Evolutionary conservation across 163 green algal species (phyloP).

Genomic region (Prototheca wickerhamii): DNA sequence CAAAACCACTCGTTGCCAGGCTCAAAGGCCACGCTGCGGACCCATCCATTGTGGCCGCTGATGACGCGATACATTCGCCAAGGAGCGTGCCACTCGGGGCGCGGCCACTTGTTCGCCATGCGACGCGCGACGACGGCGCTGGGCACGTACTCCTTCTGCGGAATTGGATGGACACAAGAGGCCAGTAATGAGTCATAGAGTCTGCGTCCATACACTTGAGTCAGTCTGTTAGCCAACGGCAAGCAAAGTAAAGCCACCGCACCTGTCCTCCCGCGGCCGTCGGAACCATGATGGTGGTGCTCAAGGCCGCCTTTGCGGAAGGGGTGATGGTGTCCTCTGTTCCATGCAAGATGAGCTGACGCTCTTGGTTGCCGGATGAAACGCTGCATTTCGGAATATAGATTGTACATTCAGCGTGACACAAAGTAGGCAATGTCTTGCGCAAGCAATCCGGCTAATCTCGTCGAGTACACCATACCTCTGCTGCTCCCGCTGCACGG

Average conservation of each 20-base stretch:
- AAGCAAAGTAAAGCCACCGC: background rate
- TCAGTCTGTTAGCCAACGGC: no score
- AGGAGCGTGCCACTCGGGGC: conserved; percentile 86
- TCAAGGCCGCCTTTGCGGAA: conserved; percentile 21
- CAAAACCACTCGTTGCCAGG: conserved; percentile 94
- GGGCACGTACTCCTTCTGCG: conserved; percentile 46
- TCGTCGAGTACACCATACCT: no score
- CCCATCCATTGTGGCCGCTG: conserved; percentile 91
- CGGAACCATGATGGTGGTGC: conserved; percentile 27
- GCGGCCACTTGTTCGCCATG: conserved; percentile 83
- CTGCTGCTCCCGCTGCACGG: no score
- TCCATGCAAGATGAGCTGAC: conserved; percentile 15
- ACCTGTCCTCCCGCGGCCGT: conserved; percentile 26
- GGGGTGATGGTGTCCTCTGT: conserved; percentile 10
- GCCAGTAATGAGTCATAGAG: background rate
- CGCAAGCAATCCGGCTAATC: no score
- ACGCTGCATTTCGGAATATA: conserved; percentile 1
- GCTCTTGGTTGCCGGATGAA: background rate
- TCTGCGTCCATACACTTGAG: background rate
- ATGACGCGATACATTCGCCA: conserved; percentile 96
- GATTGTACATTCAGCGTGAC: no score
- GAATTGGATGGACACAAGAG: background rate
- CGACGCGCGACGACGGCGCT: conserved; percentile 61
- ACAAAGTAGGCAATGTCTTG: no score
- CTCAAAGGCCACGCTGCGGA: conserved; percentile 88